Evolutionary conservation across 495 filamentous ascomycete genomes (phyloP), one percentile per base, ranked within the genome.

Genomic region (Stereocaulon alpinum): DNA sequence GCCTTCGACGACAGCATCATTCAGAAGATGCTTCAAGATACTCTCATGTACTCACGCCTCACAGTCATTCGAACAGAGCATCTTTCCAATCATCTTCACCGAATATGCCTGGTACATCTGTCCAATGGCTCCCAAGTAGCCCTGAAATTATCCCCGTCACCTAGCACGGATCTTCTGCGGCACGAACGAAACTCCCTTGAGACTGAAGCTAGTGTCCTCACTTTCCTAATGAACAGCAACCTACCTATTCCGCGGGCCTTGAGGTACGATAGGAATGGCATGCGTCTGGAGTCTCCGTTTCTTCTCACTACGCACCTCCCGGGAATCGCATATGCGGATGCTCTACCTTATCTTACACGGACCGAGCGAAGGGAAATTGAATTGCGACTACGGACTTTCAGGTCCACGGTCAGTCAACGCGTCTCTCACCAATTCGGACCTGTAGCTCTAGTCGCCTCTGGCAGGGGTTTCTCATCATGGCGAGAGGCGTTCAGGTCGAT

Each of bases 401-500:
- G 57, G n/a, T 68, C 69, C 20, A 61, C 58, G 5, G 70, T 74
- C 29, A 63, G 65, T 22, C 73, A 77, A 40, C 72, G 73, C 63
- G 74, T 60, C 60, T 78, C 69, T 9, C 64, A 62, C 32, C 70
- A 68, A 17, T 85, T 83, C 59, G 82, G 82, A 15, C 66, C 74
- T 9, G 64, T 78, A 10, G 73, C 74, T 41, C 72, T 77, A 55
- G 77, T 81, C 18, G 74, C 74, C 41, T 67, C 63, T 24, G 72
- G 72, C 9, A 64, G 65, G 14, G 83, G 82, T 4, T 80, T 73
- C 50, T 61, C 59, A 9, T 79, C 77, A 11, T 90, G 86, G 86
- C 69, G 75, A 47, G 78, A 82, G 42, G 78, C 79, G 1, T 88
- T 89, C 61, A 68, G 75, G 27, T 62, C 68, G 2, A 71, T 90